Evolutionary conservation across 2,329 filamentous ascomycete species (phyloP).

Genomic region (Hymenoscyphus occultus): DNA sequence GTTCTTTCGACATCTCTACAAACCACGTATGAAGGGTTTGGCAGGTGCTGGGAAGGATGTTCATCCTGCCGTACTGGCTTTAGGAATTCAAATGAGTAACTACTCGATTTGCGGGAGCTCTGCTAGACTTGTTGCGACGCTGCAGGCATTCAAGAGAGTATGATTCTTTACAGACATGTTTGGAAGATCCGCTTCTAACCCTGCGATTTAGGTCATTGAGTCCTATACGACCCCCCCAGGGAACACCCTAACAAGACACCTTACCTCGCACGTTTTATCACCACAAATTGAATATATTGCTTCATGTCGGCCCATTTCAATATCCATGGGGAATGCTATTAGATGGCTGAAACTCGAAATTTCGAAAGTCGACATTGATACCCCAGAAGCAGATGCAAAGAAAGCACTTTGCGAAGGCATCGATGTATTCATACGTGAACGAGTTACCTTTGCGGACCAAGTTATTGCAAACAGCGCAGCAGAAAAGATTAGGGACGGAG

Average conservation of each 20-base stretch:
- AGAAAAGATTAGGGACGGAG: constrained; percentile 72
- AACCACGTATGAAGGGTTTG: constrained; percentile 63
- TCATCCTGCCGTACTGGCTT: constrained; percentile 77
- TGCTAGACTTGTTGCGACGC: constrained; percentile 79
- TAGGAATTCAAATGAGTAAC: constrained; percentile 79
- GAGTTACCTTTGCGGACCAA: constrained; percentile 81
- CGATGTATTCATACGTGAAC: constrained; percentile 86
- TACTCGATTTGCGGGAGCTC: constrained; percentile 89
- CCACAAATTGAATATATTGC: constrained; percentile 94
- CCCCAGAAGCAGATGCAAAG: constrained; percentile 79
- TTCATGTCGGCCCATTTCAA: constrained; percentile 90
- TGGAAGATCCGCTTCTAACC: background rate
- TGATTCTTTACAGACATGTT: constrained; percentile 25
- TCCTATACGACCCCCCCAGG: constrained; percentile 87
- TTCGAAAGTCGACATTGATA: constrained; percentile 82
- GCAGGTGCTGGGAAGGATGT: constrained; percentile 67
- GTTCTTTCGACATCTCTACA: constrained; percentile 81
- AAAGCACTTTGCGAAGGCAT: constrained; percentile 74
- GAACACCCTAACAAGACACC: constrained; percentile 82
- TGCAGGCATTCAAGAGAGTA: constrained; percentile 86
- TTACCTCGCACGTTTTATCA: constrained; percentile 86
- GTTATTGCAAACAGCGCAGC: constrained; percentile 78
- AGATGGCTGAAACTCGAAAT: constrained; percentile 92
- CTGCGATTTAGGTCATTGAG: constrained; percentile 67
- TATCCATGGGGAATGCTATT: constrained; percentile 96